phyloP scores from a whole-genome alignment of 2,329 filamentous ascomycete genomes.

The Dactylellina cionopaga region DNA sequence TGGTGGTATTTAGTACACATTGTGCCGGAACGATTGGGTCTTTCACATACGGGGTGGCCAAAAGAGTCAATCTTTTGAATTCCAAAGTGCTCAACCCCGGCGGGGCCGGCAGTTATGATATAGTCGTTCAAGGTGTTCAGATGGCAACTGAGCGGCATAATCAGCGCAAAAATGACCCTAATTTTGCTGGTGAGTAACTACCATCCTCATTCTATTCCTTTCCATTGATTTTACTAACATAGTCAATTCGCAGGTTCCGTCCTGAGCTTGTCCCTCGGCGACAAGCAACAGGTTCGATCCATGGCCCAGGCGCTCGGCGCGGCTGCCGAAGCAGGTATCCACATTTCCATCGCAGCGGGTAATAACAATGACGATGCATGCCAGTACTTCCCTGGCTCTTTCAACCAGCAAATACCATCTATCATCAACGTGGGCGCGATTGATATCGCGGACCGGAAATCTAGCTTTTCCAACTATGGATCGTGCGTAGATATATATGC shows the following conservation, averaged over 20 bases:
- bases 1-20: constrained; percentile 9
- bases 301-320: not conserved
- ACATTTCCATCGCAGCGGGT: constrained; percentile 3
- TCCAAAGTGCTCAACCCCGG: constrained; percentile 22
- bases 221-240: not conserved
- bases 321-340: constrained; percentile 2
- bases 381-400: not conserved
- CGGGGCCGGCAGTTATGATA: constrained; percentile 61
- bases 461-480: constrained; percentile 11
- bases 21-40: constrained; percentile 7
- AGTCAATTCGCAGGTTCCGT: constrained; percentile 28
- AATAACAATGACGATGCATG: constrained; percentile 12
- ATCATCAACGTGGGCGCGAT: constrained; percentile 7
- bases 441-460: constrained; percentile 1
- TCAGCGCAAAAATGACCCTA: constrained; percentile 57
- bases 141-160: constrained; percentile 61
- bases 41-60: not conserved
- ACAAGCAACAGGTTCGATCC: too few species aligned
- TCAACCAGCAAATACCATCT: not conserved
- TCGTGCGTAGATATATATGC: constrained; percentile 20
- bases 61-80: constrained; percentile 12
- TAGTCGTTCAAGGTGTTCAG: constrained; percentile 54
- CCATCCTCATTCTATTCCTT: not conserved
- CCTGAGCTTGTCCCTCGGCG: constrained; percentile 16
- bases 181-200: not conserved